A percentile compares a stretch with the other conserved stretches of the same genome.
These are phyloP conservation scores for Coniferiporia sulphurascens DNA, from an alignment of 1,284 basidiomycete species.

Conservation along the genomic window DNA sequence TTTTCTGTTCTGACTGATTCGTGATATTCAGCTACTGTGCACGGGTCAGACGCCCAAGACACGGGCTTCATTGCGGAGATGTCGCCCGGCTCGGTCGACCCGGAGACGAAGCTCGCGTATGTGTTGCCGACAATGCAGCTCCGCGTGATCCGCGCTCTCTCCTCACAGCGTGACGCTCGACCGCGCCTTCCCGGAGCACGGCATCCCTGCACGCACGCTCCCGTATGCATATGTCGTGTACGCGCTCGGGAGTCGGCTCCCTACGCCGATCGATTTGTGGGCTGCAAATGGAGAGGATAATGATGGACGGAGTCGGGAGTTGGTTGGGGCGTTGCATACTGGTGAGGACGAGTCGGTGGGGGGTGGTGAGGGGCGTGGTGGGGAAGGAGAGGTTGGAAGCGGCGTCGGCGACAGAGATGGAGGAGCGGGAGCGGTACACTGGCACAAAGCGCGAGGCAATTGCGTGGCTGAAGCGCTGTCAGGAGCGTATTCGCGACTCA, in stretches of 20 bases:
- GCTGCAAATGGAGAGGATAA: constrained; percentile 10
- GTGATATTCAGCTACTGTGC: constrained; percentile 54
- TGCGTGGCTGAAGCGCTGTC: constrained; percentile 44
- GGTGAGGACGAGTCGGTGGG: not conserved
- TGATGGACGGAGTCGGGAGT: not conserved
- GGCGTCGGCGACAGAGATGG: not conserved
- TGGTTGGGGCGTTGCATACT: too few species aligned
- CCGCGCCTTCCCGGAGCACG: constrained; percentile 40
- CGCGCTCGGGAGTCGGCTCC: constrained; percentile 53
- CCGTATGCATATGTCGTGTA: constrained; percentile 54
- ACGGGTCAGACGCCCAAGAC: constrained; percentile 75
- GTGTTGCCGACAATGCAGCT: constrained; percentile 63
- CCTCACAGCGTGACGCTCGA: constrained; percentile 43
- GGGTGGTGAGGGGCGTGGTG: not conserved
- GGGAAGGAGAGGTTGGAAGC: not conserved
- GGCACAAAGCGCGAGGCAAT: constrained; percentile 46
- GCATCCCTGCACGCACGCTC: constrained; percentile 29
- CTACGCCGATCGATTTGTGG: constrained; percentile 56
- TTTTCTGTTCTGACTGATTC: not conserved
- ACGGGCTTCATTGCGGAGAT: constrained; percentile 50
- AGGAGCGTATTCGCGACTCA: constrained; percentile 38
- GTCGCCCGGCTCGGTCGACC: constrained; percentile 46
- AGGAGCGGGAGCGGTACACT: constrained; percentile 27
- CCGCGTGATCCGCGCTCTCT: constrained; percentile 32
- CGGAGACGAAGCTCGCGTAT: constrained; percentile 42